Percentiles rank a stretch among this genome's conserved stretches.
phyloP scores from a whole-genome alignment of 2,329 filamentous ascomycete genomes.

The Colletotrichum sublineola region DNA sequence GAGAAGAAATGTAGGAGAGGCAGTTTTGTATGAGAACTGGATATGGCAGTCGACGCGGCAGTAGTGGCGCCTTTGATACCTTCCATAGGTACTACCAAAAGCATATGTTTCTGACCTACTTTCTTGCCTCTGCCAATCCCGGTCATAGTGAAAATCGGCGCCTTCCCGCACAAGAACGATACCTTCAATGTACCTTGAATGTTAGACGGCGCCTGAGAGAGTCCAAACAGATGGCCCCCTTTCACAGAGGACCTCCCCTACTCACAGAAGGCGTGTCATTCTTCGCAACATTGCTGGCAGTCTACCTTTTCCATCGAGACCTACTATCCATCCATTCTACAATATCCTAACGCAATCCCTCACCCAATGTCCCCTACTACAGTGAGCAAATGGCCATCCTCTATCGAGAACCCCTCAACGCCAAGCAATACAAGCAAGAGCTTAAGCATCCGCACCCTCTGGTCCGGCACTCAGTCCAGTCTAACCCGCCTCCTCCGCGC shows the following conservation, averaged over 20 bases:
- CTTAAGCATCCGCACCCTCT: constrained; percentile 2
- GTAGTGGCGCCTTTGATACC: constrained; percentile 29
- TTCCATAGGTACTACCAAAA: constrained; percentile 26
- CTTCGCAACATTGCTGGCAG: background rate
- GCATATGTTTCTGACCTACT: constrained; percentile 19
- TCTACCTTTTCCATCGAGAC: background rate
- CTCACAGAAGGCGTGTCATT: background rate
- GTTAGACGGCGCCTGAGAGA: background rate
- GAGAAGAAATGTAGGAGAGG: background rate
- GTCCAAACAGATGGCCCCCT: background rate
- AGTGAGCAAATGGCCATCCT: background rate
- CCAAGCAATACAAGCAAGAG: background rate
- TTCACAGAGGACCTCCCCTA: too few relatives aligned
- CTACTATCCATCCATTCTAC: background rate
- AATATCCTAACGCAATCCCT: background rate
- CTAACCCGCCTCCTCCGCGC: background rate
- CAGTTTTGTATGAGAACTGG: constrained; percentile 21
- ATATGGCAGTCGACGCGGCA: constrained; percentile 33
- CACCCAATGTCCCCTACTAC: background rate
- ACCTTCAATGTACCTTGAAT: too few relatives aligned
- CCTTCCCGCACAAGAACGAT: background rate
- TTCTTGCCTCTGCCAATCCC: background rate
- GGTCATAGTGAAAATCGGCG: background rate
- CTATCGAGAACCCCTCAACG: background rate
- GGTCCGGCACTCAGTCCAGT: constrained; percentile 18